Base-by-base conservation (phyloP, 768 basidiomycete genomes). In the Inosperma sp. region DNA sequence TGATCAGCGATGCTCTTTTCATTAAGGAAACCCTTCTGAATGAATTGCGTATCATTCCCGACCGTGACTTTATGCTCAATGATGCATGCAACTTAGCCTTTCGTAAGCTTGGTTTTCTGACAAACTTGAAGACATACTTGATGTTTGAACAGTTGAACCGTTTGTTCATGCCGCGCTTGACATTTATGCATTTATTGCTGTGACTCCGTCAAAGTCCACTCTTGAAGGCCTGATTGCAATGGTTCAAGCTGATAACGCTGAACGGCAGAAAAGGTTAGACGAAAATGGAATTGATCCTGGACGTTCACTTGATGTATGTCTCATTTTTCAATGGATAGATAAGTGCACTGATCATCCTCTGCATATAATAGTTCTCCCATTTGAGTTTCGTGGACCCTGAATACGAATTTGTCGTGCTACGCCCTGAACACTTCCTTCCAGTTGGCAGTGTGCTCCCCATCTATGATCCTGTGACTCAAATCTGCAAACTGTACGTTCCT, bases 351-450 rank as follows among this genome's bases (percentile, higher is more conserved):
- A 52, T 44, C 30, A 33, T 9, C 13, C 22, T 41, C 22, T 31
- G 44, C 4, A 17, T 45, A 3, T 22, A 34, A 53, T 51, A 59
- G 56, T 53, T 58, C 33, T n/a, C 23, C 5, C 27, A 42, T 22
- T 37, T 53, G 33, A 31, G 53, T 43, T 57, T 58, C 41, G 35
- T 5, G 4, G 35, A 61, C 44, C 56, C 58, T 6, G 40, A 53
- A 17, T 56, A 51, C 40, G 58, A 59, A 39, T 39, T 62, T 21
- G 53, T 58, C 16, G 56, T 52, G 16, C 50, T 59, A 25, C 52
- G 58, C 35, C 60, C 60, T 12, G 54, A 59, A 37, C 54, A 62
- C 53, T 62, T 62, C 41, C 51, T 60, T 34, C 59, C 57, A 26
- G 13, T 26, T 12, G 55, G 57, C 7, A 44, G 29, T 49, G n/a